Evolutionary conservation across 2,329 filamentous ascomycete species (phyloP).

Genomic region (Rasamsonia emersonii): DNA sequence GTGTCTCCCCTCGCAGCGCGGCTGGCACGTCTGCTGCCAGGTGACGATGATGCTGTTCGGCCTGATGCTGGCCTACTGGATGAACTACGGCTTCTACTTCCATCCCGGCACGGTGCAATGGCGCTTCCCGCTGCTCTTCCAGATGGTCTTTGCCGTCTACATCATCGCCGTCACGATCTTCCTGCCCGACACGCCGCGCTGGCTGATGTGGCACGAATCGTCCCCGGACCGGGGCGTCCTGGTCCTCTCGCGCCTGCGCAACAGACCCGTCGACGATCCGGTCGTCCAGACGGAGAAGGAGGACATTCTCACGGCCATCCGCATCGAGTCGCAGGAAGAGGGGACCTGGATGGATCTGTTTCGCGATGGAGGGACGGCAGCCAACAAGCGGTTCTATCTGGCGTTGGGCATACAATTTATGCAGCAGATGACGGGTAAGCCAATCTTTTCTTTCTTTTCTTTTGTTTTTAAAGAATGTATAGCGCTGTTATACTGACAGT

Average conservation of each 20-base stretch:
- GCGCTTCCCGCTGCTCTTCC: slow-evolving; percentile 34
- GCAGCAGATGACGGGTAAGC: slow-evolving; percentile 32
- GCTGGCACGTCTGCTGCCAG: slow-evolving; percentile 12
- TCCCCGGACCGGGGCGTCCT: slow-evolving; percentile 26
- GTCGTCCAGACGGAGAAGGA: slow-evolving; percentile 1
- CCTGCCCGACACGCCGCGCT: slow-evolving; percentile 38
- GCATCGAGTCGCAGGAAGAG: slow-evolving; percentile 4
- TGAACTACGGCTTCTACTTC: slow-evolving; percentile 35
- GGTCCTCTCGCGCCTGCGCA: slow-evolving; percentile 16
- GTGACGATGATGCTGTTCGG: slow-evolving; percentile 11
- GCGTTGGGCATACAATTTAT: slow-evolving; percentile 14
- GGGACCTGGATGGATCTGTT: slow-evolving; percentile 6
- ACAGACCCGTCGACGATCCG: slow-evolving; percentile 1
- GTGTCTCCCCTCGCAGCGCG: slow-evolving; percentile 16
- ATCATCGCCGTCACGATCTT: slow-evolving; percentile 31
- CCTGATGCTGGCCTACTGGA: slow-evolving; percentile 34
- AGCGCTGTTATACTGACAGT: no score
- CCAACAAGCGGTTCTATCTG: slow-evolving; percentile 5
- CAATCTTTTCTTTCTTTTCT: no score
- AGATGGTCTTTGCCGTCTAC: slow-evolving; percentile 31
- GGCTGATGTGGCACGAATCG: slow-evolving; percentile 33
- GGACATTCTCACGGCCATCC: slow-evolving; percentile 3
- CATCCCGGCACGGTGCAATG: slow-evolving; percentile 23
- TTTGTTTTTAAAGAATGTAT: slow-evolving; percentile 24
- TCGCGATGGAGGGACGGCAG: slow-evolving; percentile 2